Evolutionary conservation across 176 grass and related monocot genomes (phyloP), one percentile per base, ranked within the genome.

Genomic region (Bromus sterilis): DNA sequence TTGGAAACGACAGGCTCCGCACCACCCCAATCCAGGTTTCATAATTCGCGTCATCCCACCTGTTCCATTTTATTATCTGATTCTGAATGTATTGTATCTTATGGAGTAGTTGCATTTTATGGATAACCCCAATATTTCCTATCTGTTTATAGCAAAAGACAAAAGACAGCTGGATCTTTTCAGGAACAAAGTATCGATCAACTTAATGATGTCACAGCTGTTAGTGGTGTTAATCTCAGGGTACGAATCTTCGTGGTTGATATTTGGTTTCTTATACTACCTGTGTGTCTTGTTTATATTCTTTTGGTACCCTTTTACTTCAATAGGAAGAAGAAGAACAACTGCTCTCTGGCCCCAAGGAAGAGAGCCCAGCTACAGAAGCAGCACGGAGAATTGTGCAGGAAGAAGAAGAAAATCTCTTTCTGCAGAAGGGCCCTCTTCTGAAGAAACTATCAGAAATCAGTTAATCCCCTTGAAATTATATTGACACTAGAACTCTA

Each of bases 121-220:
- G 44, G 34, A 59, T 74, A 86, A 31, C 14, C 13, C 18, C 15
- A 44, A 72, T 24, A 78, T 78, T 90, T 90, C 29, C 75, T 57
- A 67, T 80, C 28, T 93, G 21, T 86, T 77, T 81, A 82, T 82
- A 99, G 93, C 82, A 99, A 94, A 89, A 99, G 81, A 79, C 96
- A 99, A 80, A 94, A 95, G 88, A 87, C 89, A 41, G 78, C 88
- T 85, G 96, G 96, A 41, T 80, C 84, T 67, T 94, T 87, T 80
- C 81, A 89, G 71, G 96, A 93, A 79, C 96, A 99, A 89, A 99
- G 96, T 82, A 95, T 99, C 3, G 96, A 99, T 48, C 93, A 99
- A 80, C 87, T 99, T 82, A 98, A 99, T 84, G 96, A 99, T 91
- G 96, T 99, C 30, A 99, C 96, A 12, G 96, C 91, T 83, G 96